Base-by-base conservation (phyloP, 106 monocot species). In the Hemerocallis citrina region DNA sequence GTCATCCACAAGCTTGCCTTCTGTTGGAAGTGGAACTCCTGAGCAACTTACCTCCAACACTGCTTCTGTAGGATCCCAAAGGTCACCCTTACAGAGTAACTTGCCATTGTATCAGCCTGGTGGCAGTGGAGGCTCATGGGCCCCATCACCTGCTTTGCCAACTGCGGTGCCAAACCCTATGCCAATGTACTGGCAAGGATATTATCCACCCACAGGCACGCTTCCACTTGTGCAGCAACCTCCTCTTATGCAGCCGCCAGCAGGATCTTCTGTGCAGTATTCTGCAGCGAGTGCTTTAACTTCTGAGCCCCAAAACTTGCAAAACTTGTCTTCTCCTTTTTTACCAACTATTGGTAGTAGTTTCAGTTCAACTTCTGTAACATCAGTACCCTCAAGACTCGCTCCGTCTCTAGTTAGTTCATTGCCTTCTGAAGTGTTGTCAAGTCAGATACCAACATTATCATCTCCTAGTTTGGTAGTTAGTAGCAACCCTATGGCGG, bases 151-250 rank as follows among this genome's bases (percentile, higher is more conserved):
- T 21, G 66, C 80, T 59, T 76, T 80, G 34, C 77, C n/a, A n/a
- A n/a, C 77, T 63, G 59, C 70, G 54, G 63, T 80, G 70, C 84
- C 84, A 19, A 64, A 72, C 65, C 56, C 68, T 40, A 68, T 79
- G 72, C 80, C 85, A 17, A 66, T 85, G 52, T 85, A 79, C 56
- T 85, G 79, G 79, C 84, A 69, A 59, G 79, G 84, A 17, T 85
- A 63, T 40, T 85, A 85, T 72, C 34, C 75, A 45, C 73, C 82
- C 6, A 33, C 82, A 23, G 67, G 41, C 42, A 64, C 67, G 34
- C 34, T 78, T 57, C 68, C 81, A 42, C 85, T 74, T 52, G 20
- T 81, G 42, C 85, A 80, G 49, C 80, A 69, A n/a, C 75, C 74
- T 49, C 39, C 77, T n/a, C 34, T 81, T 28, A 57, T 77, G 37